phyloP scores from a whole-genome alignment of 345 rosid species.

The Hibiscus trionum region DNA sequence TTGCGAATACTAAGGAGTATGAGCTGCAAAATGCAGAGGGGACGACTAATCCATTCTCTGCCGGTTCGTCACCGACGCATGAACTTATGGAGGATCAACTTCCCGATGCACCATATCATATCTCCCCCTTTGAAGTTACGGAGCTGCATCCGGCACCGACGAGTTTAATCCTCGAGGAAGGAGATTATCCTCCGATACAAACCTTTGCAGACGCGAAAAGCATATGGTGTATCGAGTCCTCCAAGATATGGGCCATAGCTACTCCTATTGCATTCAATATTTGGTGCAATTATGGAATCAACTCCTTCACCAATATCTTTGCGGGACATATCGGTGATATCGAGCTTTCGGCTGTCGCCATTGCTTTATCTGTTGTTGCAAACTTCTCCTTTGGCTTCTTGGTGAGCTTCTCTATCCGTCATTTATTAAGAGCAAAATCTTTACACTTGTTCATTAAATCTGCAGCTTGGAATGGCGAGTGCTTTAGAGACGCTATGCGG shows the following conservation, averaged over 20 bases:
- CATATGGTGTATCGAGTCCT: slow-evolving; percentile 43
- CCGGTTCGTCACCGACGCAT: slow-evolving; percentile 17
- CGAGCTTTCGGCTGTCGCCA: slow-evolving; percentile 86
- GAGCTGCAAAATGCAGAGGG: slow-evolving; percentile 30
- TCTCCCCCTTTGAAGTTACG: slow-evolving; percentile 23
- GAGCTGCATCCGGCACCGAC: slow-evolving; percentile 66
- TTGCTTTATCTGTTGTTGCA: slow-evolving; percentile 75
- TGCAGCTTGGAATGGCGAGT: slow-evolving; percentile 96
- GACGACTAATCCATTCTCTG: slow-evolving; percentile 28
- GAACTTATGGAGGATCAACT: neutral
- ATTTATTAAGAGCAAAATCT: neutral
- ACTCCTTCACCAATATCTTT: slow-evolving; percentile 85
- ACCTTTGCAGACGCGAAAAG: slow-evolving; percentile 40
- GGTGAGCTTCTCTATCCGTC: slow-evolving; percentile 30
- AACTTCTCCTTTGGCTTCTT: slow-evolving; percentile 90
- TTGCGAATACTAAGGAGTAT: slow-evolving; percentile 35
- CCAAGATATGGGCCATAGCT: slow-evolving; percentile 74
- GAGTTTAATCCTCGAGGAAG: slow-evolving; percentile 31
- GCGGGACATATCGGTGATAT: slow-evolving; percentile 86
- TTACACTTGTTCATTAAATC: neutral
- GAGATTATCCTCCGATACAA: slow-evolving; percentile 47
- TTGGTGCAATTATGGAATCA: slow-evolving; percentile 76
- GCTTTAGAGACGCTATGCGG: slow-evolving; percentile 91
- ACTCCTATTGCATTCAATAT: slow-evolving; percentile 89
- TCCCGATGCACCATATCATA: slow-evolving; percentile 5